Evolutionary conservation across 345 rosid genomes (phyloP).

Genomic region (Excoecaria cochinchinensis): DNA sequence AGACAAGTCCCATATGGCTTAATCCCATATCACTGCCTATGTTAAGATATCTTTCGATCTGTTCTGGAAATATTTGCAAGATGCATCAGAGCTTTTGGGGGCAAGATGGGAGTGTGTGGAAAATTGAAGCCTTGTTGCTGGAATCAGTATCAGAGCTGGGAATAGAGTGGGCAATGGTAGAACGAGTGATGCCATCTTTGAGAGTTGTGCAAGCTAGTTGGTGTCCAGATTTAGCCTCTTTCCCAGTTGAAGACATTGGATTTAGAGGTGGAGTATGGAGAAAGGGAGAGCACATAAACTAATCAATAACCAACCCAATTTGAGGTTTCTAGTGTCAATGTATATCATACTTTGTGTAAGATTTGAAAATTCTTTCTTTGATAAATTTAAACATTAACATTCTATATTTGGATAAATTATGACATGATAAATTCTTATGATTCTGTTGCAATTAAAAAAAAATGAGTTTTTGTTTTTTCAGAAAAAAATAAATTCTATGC

Average conservation of each 20-base stretch:
- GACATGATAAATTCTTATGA: too few relatives aligned
- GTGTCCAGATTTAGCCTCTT: constrained; percentile 55
- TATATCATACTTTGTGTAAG: background rate
- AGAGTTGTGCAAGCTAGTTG: constrained; percentile 48
- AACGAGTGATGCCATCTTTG: constrained; percentile 42
- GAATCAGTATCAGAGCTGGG: constrained; percentile 45
- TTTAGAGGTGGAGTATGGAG: constrained; percentile 62
- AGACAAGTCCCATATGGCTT: constrained; percentile 52
- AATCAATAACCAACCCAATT: background rate
- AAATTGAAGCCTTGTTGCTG: constrained; percentile 51
- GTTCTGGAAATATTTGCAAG: constrained; percentile 43
- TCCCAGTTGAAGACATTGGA: constrained; percentile 54
- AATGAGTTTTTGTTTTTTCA: too few relatives aligned
- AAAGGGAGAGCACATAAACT: constrained; percentile 34
- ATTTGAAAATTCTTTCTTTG: too few relatives aligned
- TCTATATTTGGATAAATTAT: too few relatives aligned
- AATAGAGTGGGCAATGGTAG: constrained; percentile 47
- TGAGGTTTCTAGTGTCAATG: background rate
- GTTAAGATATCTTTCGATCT: constrained; percentile 54
- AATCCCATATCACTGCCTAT: constrained; percentile 52
- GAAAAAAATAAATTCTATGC: too few relatives aligned
- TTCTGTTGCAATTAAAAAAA: too few relatives aligned
- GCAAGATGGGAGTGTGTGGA: constrained; percentile 40
- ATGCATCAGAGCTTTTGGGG: constrained; percentile 50
- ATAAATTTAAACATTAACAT: too few relatives aligned